A percentile compares a stretch with the other conserved stretches of the same genome.
phyloP scores from a whole-genome alignment of 2,329 filamentous ascomycete genomes.

The Trichophaea hybrida region DNA sequence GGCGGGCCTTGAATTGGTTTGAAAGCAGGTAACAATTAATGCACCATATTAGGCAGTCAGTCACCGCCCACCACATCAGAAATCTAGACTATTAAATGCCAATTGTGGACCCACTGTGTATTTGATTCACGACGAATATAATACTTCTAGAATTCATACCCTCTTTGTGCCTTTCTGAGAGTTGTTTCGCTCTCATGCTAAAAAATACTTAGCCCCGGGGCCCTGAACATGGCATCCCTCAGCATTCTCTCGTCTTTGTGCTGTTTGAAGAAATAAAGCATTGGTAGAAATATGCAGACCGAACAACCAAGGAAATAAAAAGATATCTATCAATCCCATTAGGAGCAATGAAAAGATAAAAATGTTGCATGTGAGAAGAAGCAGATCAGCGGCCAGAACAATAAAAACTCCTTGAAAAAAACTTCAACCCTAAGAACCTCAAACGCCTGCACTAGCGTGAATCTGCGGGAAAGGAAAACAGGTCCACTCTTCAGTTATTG shows the following conservation, averaged over 20 bases:
- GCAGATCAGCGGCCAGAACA: neutral
- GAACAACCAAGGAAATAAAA: neutral
- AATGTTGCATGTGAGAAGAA: neutral
- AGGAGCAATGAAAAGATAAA: neutral
- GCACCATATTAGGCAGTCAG: no score
- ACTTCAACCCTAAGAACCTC: neutral
- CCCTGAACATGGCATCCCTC: neutral
- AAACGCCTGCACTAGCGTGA: neutral
- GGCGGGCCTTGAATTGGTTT: no score
- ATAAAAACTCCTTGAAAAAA: neutral
- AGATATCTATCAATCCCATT: neutral
- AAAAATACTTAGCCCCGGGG: neutral
- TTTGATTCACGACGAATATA: neutral
- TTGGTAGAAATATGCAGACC: neutral
- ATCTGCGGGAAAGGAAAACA: neutral
- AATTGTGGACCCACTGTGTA: no score
- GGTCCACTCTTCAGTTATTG: neutral
- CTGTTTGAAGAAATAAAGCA: neutral
- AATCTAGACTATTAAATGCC: no score
- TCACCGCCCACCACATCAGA: no score
- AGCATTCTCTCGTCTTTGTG: neutral
- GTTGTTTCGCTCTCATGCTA: neutral
- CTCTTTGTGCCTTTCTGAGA: neutral
- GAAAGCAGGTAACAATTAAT: no score
- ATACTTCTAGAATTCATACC: neutral